Conservation (phyloP, 73 alveolate genomes). For the Paramecium octaurelia region DNA sequence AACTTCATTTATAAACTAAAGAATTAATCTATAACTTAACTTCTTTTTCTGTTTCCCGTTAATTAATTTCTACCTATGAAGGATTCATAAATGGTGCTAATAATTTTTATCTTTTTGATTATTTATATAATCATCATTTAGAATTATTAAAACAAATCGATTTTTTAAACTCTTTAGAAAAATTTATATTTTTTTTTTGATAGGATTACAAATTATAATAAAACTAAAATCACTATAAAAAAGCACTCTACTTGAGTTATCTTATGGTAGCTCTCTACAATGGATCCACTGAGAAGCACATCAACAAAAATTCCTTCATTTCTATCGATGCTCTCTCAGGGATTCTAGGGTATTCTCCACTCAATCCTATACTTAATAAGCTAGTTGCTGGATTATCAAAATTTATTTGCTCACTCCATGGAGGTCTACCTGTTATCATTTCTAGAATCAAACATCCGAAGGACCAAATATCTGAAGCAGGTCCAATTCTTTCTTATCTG, state of each 20-base stretch:
- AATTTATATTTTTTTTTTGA: background rate
- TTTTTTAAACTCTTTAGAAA: background rate
- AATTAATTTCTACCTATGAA: background rate
- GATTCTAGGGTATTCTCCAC: constrained; percentile 51
- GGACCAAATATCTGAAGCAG: constrained; percentile 66
- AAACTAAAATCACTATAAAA: constrained; percentile 1
- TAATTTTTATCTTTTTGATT: background rate
- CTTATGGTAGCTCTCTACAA: constrained; percentile 45
- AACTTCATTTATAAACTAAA: background rate
- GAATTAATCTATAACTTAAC: background rate
- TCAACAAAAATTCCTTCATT: constrained; percentile 25
- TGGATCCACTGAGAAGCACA: constrained; percentile 53
- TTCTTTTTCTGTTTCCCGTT: background rate
- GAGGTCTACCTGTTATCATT: constrained; percentile 50
- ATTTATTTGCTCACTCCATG: constrained; percentile 46
- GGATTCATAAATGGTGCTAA: background rate
- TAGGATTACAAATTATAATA: background rate
- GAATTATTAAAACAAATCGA: background rate
- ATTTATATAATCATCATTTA: background rate
- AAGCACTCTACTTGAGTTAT: constrained; percentile 37
- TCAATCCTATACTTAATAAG: background rate
- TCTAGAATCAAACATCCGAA: constrained; percentile 61
- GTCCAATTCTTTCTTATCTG: background rate
- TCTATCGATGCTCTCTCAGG: constrained; percentile 37
- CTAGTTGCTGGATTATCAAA: constrained; percentile 56